A percentile compares a stretch with the other conserved stretches of the same genome.
Evolutionary conservation across 1,284 basidiomycete genomes (phyloP).

Genomic region (Pseudozyma thailandica): DNA sequence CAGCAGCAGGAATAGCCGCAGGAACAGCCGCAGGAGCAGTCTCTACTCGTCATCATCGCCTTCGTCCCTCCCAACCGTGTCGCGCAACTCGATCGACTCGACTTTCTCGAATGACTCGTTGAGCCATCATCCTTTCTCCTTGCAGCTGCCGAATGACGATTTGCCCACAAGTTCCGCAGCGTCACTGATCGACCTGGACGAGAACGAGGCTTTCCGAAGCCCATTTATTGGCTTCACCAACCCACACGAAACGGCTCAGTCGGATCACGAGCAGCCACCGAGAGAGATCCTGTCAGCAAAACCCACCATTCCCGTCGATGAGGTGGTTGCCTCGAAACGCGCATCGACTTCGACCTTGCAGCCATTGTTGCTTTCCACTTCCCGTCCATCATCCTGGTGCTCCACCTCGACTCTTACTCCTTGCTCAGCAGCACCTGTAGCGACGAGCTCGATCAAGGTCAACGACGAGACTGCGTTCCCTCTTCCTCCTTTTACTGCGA

Average conservation of each 20-base stretch:
- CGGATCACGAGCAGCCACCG: not conserved
- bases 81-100: constrained; percentile 32
- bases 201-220: constrained; percentile 6
- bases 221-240: constrained; percentile 12
- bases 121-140: constrained; percentile 29
- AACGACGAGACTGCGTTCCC: constrained; percentile 25
- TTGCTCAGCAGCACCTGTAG: not conserved
- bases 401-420: constrained; percentile 21
- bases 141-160: constrained; percentile 20
- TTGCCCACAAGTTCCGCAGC: constrained; percentile 9
- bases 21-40: not conserved
- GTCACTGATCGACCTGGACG: constrained; percentile 18
- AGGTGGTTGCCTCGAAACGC: not conserved
- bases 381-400: constrained; percentile 26
- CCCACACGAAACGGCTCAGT: not conserved
- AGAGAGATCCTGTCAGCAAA: not conserved
- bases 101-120: constrained; percentile 25
- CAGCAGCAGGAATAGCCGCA: no score
- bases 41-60: constrained; percentile 8
- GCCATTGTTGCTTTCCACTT: constrained; percentile 21
- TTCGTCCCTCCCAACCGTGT: constrained; percentile 14
- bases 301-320: not conserved
- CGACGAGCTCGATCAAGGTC: constrained; percentile 17
- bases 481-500: constrained; percentile 13
- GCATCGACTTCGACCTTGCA: constrained; percentile 15